A percentile compares a stretch with the other conserved stretches of the same genome.
Evolutionary conservation across 768 basidiomycete genomes (phyloP).

Genomic region (Psilocybe tampanensis): DNA sequence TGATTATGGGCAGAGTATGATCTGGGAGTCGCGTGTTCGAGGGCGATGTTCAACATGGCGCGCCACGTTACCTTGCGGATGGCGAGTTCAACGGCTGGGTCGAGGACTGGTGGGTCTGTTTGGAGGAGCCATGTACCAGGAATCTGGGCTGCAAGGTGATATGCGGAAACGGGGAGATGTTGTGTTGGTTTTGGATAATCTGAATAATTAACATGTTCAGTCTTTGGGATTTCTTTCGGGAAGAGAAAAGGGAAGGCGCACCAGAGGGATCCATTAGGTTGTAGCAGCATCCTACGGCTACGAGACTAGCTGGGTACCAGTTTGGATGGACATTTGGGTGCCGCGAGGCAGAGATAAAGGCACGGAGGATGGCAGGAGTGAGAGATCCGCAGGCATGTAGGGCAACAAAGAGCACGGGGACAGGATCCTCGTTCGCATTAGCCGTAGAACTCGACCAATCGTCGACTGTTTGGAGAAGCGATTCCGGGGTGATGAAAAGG

Average conservation of each 20-base stretch:
- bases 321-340: not conserved
- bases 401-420: constrained; percentile 64
- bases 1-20: not conserved
- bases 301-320: constrained; percentile 56
- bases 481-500: constrained; percentile 50
- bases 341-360: constrained; percentile 38
- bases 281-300: constrained; percentile 81
- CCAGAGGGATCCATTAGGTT: constrained; percentile 64
- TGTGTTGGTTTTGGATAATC: constrained; percentile 47
- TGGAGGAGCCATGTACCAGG: constrained; percentile 62
- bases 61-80: constrained; percentile 74
- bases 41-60: constrained; percentile 47
- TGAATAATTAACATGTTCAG: not conserved
- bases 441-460: constrained; percentile 47
- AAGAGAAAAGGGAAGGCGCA: constrained; percentile 24
- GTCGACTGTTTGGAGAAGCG: constrained; percentile 47
- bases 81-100: constrained; percentile 46
- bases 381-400: constrained; percentile 80
- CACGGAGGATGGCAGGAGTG: constrained; percentile 65
- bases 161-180: constrained; percentile 46
- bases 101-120: constrained; percentile 13
- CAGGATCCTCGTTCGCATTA: constrained; percentile 11
- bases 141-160: constrained; percentile 74
- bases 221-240: not conserved
- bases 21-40: constrained; percentile 11